A percentile compares a stretch with the other conserved stretches of the same genome.
Conservation (phyloP, 148 eudicot genomes). For the Rhododendron henanense region DNA sequence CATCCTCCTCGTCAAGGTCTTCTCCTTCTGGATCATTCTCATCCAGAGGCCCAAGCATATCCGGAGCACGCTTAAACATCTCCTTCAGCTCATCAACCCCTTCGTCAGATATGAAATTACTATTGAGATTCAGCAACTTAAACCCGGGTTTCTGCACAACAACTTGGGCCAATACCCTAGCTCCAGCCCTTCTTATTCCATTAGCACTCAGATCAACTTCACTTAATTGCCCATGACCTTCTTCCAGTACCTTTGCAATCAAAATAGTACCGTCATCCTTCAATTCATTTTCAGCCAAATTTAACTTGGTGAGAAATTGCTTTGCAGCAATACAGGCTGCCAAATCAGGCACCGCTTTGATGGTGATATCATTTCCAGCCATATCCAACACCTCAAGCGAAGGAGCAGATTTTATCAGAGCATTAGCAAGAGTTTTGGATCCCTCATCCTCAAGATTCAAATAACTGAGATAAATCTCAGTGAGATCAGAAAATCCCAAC, state of each 20-base stretch:
- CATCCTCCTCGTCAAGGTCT: slow-evolving; percentile 55
- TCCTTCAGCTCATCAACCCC: slow-evolving; percentile 67
- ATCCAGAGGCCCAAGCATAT: slow-evolving; percentile 59
- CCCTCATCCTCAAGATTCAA: slow-evolving; percentile 63
- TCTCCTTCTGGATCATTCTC: slow-evolving; percentile 82
- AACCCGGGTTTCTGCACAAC: slow-evolving; percentile 48
- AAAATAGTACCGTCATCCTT: slow-evolving; percentile 65
- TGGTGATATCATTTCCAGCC: slow-evolving; percentile 66
- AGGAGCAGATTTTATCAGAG: slow-evolving; percentile 40
- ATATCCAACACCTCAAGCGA: slow-evolving; percentile 50
- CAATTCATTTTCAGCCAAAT: slow-evolving; percentile 64
- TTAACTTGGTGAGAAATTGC: slow-evolving; percentile 35
- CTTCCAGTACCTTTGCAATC: slow-evolving; percentile 56
- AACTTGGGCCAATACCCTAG: slow-evolving; percentile 54
- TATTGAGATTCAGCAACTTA: slow-evolving; percentile 44
- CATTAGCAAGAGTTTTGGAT: slow-evolving; percentile 40
- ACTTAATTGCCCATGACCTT: slow-evolving; percentile 42
- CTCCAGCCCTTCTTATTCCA: slow-evolving; percentile 58
- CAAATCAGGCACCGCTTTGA: slow-evolving; percentile 36
- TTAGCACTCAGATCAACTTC: slow-evolving; percentile 66
- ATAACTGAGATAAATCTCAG: slow-evolving; percentile 54
- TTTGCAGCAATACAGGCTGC: slow-evolving; percentile 40
- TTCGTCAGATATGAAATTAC: slow-evolving; percentile 67
- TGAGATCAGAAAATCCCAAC: slow-evolving; percentile 30
- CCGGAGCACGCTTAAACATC: slow-evolving; percentile 46